These are phyloP conservation scores for Spathaspora passalidarum DNA, from an alignment of 805 yeast genomes.

Conservation along the genomic window DNA sequence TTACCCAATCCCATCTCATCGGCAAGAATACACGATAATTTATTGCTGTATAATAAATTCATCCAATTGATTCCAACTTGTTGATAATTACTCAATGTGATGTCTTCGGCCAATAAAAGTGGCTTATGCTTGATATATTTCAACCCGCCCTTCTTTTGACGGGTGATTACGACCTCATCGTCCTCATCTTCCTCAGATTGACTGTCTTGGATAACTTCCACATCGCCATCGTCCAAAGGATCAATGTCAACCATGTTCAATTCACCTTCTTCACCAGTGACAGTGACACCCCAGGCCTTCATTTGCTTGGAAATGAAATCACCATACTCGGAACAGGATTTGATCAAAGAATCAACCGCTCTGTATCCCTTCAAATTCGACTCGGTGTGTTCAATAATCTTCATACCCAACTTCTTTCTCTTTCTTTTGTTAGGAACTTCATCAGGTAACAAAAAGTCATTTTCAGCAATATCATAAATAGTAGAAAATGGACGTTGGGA, in stretches of 20 bases:
- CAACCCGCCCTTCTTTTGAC: conserved; percentile 19
- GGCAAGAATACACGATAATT: conserved; percentile 88
- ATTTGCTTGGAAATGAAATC: conserved; percentile 67
- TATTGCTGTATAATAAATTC: conserved; percentile 68
- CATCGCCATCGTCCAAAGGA: conserved; percentile 29
- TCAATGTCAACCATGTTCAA: conserved; percentile 56
- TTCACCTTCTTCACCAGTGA: conserved; percentile 62
- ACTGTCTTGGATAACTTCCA: conserved; percentile 23
- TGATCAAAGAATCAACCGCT: conserved; percentile 91
- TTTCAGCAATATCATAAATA: conserved; percentile 56
- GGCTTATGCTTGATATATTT: conserved; percentile 72
- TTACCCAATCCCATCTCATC: conserved; percentile 99
- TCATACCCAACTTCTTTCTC: conserved; percentile 62
- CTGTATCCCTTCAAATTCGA: conserved; percentile 80
- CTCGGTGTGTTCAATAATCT: conserved; percentile 66
- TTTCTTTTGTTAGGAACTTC: conserved; percentile 41
- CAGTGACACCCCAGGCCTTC: conserved; percentile 82
- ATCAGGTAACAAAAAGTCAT: conserved; percentile 44
- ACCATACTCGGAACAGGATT: conserved; percentile 79
- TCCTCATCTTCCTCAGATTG: conserved; percentile 26
- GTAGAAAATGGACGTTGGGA: conserved; percentile 65
- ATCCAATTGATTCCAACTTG: conserved; percentile 98
- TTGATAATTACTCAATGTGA: conserved; percentile 82
- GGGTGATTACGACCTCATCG: conserved; percentile 29
- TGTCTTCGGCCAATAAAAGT: conserved; percentile 53